Base-by-base conservation (phyloP, 106 monocot species). In the Gastrodia elata region DNA sequence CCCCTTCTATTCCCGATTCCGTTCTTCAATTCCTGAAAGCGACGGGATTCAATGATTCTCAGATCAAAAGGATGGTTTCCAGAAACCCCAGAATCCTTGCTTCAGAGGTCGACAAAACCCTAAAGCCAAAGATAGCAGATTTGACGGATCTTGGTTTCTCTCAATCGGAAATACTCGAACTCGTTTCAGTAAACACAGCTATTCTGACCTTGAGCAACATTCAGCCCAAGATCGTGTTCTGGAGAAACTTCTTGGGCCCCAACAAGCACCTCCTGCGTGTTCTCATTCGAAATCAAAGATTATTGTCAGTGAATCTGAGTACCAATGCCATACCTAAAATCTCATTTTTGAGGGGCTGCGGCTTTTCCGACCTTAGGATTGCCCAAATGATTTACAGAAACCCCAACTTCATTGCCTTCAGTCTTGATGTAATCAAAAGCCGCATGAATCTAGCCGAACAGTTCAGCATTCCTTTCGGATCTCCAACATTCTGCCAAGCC, bases 21-120 rank as follows among this genome's bases (percentile, higher is more conserved):
- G 81, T 81, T 27, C 39, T 71, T 27, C 38, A 32, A n/a, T 81
- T 81, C 70, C 55, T 81, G 56, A 73, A 43, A 33, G 41, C 72
- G 13, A 64, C 40, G 34, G 43, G 43, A 8, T 65, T 79, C 40
- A 34, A 8, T 43, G 65, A 42, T 64, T 27, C 41, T 37, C 73
- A 73, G 3, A 79, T 79, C 72, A 37, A 27, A 64, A 65, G 30
- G 5, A 46, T 48, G n/a, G 58, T 79, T 24, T n/a, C 61, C 22
- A 20, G 43, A 34, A 33, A 35, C 38, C 39, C 78, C 27, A 42
- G 42, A 27, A 30, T 79, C 10, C 73, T 79, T 11, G 16, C 24
- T 8, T 16, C 73, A 10, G 26, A 73, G 28, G 73, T 65, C 15
- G 59, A 79, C 39, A 46, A 14, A 15, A 65, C 64, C 71, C 39